phyloP scores from a whole-genome alignment of 345 rosid species.

The Excoecaria agallocha region DNA sequence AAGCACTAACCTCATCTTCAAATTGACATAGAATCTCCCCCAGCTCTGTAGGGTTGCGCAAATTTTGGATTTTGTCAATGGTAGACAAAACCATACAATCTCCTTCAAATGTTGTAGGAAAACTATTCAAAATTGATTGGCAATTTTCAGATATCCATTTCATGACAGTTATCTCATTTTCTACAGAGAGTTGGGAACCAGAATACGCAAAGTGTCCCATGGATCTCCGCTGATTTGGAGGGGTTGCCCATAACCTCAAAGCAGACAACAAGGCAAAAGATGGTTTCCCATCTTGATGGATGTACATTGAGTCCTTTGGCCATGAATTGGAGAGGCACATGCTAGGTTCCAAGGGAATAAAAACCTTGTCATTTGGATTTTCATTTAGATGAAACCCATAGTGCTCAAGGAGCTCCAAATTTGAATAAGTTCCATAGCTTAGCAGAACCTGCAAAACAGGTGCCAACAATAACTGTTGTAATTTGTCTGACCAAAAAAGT shows the following conservation, averaged over 20 bases:
- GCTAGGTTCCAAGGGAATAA: slow-evolving; percentile 55
- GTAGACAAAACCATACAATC: slow-evolving; percentile 44
- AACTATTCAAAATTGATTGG: slow-evolving; percentile 26
- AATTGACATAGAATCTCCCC: slow-evolving; percentile 17
- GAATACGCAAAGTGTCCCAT: slow-evolving; percentile 62
- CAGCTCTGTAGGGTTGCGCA: slow-evolving; percentile 15
- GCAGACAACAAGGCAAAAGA: slow-evolving; percentile 71
- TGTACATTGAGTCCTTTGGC: slow-evolving; percentile 63
- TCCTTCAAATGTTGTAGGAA: slow-evolving; percentile 60
- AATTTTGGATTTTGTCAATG: slow-evolving; percentile 38
- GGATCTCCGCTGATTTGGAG: slow-evolving; percentile 54
- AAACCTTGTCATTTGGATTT: slow-evolving; percentile 76
- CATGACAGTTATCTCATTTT: slow-evolving; percentile 61
- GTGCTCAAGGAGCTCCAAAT: slow-evolving; percentile 90
- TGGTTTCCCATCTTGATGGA: slow-evolving; percentile 69
- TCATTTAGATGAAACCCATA: slow-evolving; percentile 71
- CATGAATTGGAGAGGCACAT: slow-evolving; percentile 57
- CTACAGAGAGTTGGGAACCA: slow-evolving; percentile 61
- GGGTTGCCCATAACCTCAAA: slow-evolving; percentile 68
- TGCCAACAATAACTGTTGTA: not conserved
- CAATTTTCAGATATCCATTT: slow-evolving; percentile 54
- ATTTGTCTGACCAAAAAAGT: not conserved
- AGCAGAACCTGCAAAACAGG: slow-evolving; percentile 65
- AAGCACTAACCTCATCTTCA: slow-evolving; percentile 35
- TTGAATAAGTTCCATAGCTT: slow-evolving; percentile 82